phyloP scores from a whole-genome alignment of 345 rosid species.

The Gossypium thurberi region DNA sequence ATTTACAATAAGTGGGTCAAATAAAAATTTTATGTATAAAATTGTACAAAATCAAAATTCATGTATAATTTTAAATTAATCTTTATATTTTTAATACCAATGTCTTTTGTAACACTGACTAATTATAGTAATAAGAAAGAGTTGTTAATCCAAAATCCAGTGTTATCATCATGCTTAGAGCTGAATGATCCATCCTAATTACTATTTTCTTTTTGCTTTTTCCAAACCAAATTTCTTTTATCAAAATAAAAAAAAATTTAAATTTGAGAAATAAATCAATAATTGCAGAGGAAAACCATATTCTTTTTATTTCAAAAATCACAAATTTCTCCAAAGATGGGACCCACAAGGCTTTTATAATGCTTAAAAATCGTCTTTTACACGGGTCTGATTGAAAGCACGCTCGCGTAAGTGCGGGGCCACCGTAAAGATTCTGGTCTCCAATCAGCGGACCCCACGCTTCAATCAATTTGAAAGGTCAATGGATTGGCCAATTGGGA shows the following conservation, averaged over 20 bases:
- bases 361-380: not conserved
- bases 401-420: constrained; percentile 7
- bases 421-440: constrained; percentile 12
- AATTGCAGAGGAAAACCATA: no score
- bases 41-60: no score
- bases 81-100: no score
- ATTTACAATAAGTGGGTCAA: no score
- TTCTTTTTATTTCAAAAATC: not conserved
- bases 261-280: no score
- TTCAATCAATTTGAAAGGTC: constrained; percentile 18
- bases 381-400: constrained; percentile 5
- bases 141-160: no score
- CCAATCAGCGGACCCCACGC: not conserved
- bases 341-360: not conserved
- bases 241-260: no score
- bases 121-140: no score
- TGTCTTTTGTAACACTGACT: no score
- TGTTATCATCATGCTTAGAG: not conserved
- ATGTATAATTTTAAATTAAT: no score
- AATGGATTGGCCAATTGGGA: constrained; percentile 17
- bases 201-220: no score
- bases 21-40: no score
- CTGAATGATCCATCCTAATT: not conserved
- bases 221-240: not conserved
- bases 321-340: not conserved